Conservation (phyloP, 1,139 yeast species). For the Hanseniaspora sp. region DNA sequence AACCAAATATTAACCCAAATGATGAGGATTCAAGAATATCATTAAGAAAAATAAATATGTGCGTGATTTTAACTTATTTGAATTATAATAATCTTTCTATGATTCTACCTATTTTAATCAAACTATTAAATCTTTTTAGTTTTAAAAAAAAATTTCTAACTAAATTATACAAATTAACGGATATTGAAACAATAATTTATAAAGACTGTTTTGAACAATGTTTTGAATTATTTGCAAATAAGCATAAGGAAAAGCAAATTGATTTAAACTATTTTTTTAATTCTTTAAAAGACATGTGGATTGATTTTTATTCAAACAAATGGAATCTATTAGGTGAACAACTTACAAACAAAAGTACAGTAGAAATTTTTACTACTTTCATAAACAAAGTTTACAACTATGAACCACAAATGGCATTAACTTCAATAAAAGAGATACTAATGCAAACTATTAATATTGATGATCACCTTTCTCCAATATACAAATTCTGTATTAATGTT, state of each 20-base stretch:
- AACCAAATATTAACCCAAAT: not conserved
- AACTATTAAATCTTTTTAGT: not conserved
- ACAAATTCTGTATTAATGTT: not conserved
- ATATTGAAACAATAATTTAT: not conserved
- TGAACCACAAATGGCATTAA: not conserved
- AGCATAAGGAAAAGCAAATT: not conserved
- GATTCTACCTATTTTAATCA: not conserved
- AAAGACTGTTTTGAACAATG: slow-evolving; percentile 10
- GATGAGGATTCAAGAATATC: not conserved
- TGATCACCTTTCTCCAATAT: slow-evolving; percentile 1
- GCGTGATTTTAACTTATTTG: not conserved
- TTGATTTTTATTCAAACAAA: not conserved
- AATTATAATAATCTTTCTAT: not conserved
- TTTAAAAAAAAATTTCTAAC: not conserved
- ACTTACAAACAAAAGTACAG: not conserved
- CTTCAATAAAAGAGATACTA: not conserved
- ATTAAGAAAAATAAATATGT: slow-evolving; percentile 10
- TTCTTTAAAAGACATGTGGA: not conserved
- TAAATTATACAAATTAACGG: not conserved
- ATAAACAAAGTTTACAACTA: not conserved
- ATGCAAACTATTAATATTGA: slow-evolving; percentile 4
- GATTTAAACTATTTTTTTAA: not conserved
- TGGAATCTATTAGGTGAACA: slow-evolving; percentile 11
- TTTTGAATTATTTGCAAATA: not conserved
- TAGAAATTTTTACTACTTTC: not conserved